Conservation (phyloP, 1,284 basidiomycete genomes). For the Mycosarcoma maydis region DNA sequence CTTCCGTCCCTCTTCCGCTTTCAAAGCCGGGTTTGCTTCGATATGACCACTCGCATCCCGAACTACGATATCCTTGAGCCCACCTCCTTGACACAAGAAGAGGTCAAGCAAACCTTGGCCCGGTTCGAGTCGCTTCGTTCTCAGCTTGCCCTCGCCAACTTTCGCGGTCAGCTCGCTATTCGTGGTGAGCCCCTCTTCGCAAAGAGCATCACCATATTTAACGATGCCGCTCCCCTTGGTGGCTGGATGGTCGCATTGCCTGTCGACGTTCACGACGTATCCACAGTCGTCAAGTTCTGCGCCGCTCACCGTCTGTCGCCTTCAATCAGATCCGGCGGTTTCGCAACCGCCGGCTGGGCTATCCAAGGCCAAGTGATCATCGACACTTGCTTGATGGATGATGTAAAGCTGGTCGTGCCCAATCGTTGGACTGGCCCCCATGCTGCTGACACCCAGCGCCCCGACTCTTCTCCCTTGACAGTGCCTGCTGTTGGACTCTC, state of each 20-base stretch:
- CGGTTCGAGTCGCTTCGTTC: slow-evolving; percentile 30
- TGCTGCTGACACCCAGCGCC: background rate
- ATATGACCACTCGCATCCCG: slow-evolving; percentile 32
- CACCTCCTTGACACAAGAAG: slow-evolving; percentile 27
- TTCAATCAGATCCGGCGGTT: slow-evolving; percentile 87
- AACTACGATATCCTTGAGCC: slow-evolving; percentile 44
- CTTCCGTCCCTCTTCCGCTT: background rate
- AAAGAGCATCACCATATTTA: slow-evolving; percentile 51
- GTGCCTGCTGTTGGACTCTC: slow-evolving; percentile 13
- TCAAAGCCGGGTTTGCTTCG: background rate
- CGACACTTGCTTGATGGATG: slow-evolving; percentile 76
- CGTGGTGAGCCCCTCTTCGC: slow-evolving; percentile 40
- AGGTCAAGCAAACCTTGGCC: slow-evolving; percentile 22
- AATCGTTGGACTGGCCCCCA: slow-evolving; percentile 3
- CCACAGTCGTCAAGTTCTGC: slow-evolving; percentile 71
- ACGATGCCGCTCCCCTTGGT: slow-evolving; percentile 50
- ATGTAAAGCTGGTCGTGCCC: slow-evolving; percentile 76
- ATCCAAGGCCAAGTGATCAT: slow-evolving; percentile 83
- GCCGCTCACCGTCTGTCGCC: slow-evolving; percentile 75
- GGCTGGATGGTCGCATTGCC: slow-evolving; percentile 53
- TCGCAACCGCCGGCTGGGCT: slow-evolving; percentile 86
- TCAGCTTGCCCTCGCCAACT: slow-evolving; percentile 18
- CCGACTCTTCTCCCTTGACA: slow-evolving; percentile 30
- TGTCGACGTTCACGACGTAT: slow-evolving; percentile 40
- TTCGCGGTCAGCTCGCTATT: slow-evolving; percentile 41